Base-by-base conservation (phyloP, 1,139 yeast genomes). In the Yamadazyma membranifaciens region DNA sequence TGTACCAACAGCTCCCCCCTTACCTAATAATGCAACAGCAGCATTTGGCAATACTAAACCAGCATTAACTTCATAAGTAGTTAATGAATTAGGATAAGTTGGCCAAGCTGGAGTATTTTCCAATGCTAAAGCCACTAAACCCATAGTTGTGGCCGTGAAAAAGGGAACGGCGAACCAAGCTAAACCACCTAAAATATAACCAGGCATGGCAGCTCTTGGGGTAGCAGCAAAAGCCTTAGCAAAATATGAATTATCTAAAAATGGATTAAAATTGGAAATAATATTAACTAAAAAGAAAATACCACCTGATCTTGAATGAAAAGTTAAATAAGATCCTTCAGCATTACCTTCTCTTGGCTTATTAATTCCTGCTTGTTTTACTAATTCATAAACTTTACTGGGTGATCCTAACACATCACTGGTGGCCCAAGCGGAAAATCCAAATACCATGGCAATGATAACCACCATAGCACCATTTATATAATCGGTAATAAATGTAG, bases 141-240 rank as follows among this genome's bases (percentile, higher is more conserved):
- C 96, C 83, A 87, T 72, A 10, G 95, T 84, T 7, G 94, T 83
- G 13, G 95, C 85, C 35, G 81, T 75, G 41, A 86, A 74, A 68
- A 83, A 83, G 30, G 96, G 96, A 48, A 88, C 82, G 9, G 95
- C 92, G 58, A 87, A 84, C 96, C 96, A 89, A 0, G 92, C 83
- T 40, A 88, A 60, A n/a, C 96, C 96, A 43, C 96, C 96, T 50
- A 87, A 64, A 27, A 87, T 81, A 60, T 89, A 88, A 13, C 96
- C 96, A n/a, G 94, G 92, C 54, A 88, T 70, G 25, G 95, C 87
- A 30, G 94, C 82, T 3, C 80, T 84, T 13, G 96, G 94, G 47
- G 82, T 73, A 10, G 95, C 86, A 36, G 95, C 91, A 60, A 88
- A 85, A 5, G 95, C 95, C 65, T 86, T 85, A 65, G 86, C 85